A percentile compares a stretch with the other conserved stretches of the same genome.
Evolutionary conservation across 306 rosid species (phyloP).

Genomic region (Trichosanthes cucumerina): DNA sequence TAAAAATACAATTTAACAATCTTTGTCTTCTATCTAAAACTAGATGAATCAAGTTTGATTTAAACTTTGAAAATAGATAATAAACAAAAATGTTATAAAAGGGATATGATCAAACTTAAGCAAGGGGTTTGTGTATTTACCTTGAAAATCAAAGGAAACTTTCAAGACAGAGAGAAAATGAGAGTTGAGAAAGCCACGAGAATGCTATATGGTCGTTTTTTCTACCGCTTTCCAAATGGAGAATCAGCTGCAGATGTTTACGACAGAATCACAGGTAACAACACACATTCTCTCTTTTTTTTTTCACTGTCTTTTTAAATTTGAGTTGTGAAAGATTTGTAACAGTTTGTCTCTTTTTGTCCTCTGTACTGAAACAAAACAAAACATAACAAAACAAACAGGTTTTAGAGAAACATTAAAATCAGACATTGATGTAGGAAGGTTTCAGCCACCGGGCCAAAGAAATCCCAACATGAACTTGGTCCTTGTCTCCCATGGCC

Average conservation of each 20-base stretch:
- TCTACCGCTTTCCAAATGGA: slow-evolving; percentile 80
- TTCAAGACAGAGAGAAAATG: slow-evolving; percentile 85
- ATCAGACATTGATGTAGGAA: slow-evolving; percentile 65
- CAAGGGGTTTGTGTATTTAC: background rate
- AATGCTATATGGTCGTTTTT: slow-evolving; percentile 72
- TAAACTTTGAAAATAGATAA: background rate
- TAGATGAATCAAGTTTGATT: background rate
- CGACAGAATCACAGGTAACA: slow-evolving; percentile 76
- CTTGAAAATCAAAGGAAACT: slow-evolving; percentile 41
- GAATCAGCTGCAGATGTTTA: slow-evolving; percentile 97
- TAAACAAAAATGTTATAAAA: too few relatives aligned
- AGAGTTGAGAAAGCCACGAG: slow-evolving; percentile 41
- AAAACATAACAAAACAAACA: slow-evolving; percentile 16
- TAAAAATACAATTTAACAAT: too few relatives aligned
- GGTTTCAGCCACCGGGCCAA: slow-evolving; percentile 72
- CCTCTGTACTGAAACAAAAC: background rate
- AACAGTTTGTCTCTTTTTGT: background rate
- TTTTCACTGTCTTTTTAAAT: background rate
- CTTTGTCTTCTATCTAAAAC: too few relatives aligned
- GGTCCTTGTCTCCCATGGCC: slow-evolving; percentile 73
- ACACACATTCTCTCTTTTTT: background rate
- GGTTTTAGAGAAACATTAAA: slow-evolving; percentile 86
- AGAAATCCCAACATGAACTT: slow-evolving; percentile 49
- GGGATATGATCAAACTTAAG: background rate
- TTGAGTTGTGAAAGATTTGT: background rate